Evolutionary conservation across 2,329 filamentous ascomycete genomes (phyloP).

Genomic region (Aphanocladium album): DNA sequence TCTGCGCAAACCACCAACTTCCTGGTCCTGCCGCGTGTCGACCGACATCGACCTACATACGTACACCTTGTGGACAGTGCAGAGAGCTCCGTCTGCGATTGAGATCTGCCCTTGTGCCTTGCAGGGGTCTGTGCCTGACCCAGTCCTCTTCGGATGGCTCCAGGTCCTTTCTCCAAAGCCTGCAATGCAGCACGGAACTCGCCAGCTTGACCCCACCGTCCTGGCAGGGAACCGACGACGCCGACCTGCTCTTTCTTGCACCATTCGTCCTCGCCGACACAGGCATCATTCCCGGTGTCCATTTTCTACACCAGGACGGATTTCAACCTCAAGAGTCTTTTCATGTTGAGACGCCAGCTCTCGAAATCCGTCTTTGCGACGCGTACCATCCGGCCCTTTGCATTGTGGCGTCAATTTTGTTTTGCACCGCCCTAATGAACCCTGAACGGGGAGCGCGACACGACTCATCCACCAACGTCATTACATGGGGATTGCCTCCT

Average conservation of each 20-base stretch:
- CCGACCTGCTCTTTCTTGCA: not conserved
- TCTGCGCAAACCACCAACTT: not conserved
- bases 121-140: slow-evolving; percentile 8
- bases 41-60: not conserved
- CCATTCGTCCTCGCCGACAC: not conserved
- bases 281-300: not conserved
- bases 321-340: not conserved
- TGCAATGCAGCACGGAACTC: not conserved
- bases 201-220: not conserved
- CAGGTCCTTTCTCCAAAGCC: not conserved
- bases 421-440: not conserved
- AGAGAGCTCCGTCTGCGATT: not conserved
- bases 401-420: not conserved
- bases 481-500: not conserved
- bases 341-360: not conserved
- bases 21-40: not conserved
- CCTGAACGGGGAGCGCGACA: not conserved
- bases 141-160: not conserved
- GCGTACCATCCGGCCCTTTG: not conserved
- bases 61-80: not conserved
- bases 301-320: not conserved
- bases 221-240: not conserved
- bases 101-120: slow-evolving; percentile 7
- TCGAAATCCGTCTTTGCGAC: not conserved
- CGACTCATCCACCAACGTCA: not conserved